These are phyloP conservation scores for Talaromyces pinophilus DNA, from an alignment of 2,329 filamentous ascomycete species.

Conservation along the genomic window DNA sequence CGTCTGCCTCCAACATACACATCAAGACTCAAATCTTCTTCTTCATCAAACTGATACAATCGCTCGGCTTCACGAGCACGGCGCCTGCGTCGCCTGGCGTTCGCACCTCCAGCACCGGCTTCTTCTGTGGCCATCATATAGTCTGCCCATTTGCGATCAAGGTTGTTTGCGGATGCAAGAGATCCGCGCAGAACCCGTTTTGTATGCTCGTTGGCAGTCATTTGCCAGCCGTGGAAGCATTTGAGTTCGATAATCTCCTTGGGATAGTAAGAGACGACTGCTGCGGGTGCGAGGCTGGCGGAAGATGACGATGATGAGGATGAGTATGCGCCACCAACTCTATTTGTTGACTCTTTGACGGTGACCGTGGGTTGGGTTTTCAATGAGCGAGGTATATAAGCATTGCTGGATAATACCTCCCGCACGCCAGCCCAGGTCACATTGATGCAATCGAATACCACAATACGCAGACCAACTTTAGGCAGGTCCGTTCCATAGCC, in stretches of 20 bases:
- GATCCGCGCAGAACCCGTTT: constrained; percentile 81
- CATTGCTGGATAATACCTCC: constrained; percentile 82
- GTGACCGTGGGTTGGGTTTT: constrained; percentile 36
- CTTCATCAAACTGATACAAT: constrained; percentile 72
- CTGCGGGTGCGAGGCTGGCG: not conserved
- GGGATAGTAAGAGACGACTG: constrained; percentile 54
- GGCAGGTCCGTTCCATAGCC: constrained; percentile 55
- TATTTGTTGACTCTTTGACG: constrained; percentile 34
- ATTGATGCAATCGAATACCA: constrained; percentile 88
- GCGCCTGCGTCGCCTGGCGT: constrained; percentile 68
- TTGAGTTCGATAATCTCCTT: constrained; percentile 82
- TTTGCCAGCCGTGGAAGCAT: constrained; percentile 94
- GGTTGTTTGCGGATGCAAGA: constrained; percentile 68
- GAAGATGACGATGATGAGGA: constrained; percentile 29
- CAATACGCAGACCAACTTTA: constrained; percentile 68
- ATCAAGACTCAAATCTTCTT: constrained; percentile 59
- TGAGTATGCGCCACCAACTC: constrained; percentile 23
- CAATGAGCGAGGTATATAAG: constrained; percentile 63
- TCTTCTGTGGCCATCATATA: constrained; percentile 94
- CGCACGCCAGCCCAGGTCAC: constrained; percentile 91
- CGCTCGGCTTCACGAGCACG: constrained; percentile 79
- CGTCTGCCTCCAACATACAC: constrained; percentile 56
- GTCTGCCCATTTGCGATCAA: constrained; percentile 89
- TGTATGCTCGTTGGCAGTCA: constrained; percentile 90
- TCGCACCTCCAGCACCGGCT: constrained; percentile 62